Evolutionary conservation across 225 moss, liverwort and hornwort genomes (phyloP).

Genomic region (Pseudoscleropodium purum): DNA sequence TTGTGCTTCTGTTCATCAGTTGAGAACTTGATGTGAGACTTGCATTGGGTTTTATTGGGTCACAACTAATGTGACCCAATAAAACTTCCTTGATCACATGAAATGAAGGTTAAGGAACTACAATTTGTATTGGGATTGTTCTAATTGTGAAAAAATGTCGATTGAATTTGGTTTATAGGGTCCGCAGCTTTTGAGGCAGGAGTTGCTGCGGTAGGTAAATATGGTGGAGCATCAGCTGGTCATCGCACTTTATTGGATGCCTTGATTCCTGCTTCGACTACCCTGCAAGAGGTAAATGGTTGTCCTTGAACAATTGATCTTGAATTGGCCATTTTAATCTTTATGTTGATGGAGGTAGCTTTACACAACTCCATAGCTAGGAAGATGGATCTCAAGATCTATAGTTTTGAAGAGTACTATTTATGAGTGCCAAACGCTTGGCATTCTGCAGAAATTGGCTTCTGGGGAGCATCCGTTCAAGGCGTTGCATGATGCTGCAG

Average conservation of each 20-base stretch:
- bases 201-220: conserved; percentile 61
- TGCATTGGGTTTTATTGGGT: not conserved
- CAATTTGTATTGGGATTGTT: not conserved
- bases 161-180: conserved; percentile 42
- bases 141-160: not conserved
- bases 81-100: not conserved
- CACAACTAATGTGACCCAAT: not conserved
- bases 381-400: not conserved
- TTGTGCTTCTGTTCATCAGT: not conserved
- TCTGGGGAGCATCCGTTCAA: conserved; percentile 46
- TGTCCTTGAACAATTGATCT: not conserved
- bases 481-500: conserved; percentile 68
- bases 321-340: not conserved
- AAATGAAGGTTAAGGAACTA: not conserved
- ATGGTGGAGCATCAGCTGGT: conserved; percentile 82
- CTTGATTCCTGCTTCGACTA: conserved; percentile 71
- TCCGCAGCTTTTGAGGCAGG: conserved; percentile 71
- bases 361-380: not conserved
- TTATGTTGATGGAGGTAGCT: not conserved
- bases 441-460: conserved; percentile 54
- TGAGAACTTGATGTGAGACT: not conserved
- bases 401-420: not conserved
- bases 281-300: conserved; percentile 49
- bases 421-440: not conserved
- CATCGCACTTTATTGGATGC: conserved; percentile 90